Conservation (phyloP, 306 rosid species). For the Cyclanthera cordifolia region DNA sequence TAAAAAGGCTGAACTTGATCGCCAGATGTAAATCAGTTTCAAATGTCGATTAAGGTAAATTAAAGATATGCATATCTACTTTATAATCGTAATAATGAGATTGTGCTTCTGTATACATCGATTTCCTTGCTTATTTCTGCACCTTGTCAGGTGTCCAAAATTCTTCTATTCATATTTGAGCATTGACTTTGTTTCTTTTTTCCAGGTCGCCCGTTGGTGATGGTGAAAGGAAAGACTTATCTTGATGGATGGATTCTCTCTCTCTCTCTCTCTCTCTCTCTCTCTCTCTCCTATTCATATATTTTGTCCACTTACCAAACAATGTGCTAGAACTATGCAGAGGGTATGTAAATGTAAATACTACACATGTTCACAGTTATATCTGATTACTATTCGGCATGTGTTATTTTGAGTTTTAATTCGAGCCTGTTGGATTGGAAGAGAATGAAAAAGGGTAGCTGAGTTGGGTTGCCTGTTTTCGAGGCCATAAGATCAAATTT, state of each 20-base stretch:
- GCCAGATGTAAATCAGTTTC: conserved; percentile 32
- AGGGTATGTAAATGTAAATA: conserved; percentile 8
- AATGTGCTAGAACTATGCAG: too few relatives aligned
- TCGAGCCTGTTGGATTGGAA: background rate
- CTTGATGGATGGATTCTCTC: conserved; percentile 6
- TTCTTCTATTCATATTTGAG: too few relatives aligned
- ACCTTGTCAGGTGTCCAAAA: too few relatives aligned
- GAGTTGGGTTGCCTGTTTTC: background rate
- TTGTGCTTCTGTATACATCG: too few relatives aligned
- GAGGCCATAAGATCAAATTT: too few relatives aligned
- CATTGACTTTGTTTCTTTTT: background rate
- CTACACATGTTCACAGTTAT: background rate
- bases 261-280: background rate
- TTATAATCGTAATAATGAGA: background rate
- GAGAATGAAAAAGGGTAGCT: background rate
- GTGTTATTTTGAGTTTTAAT: too few relatives aligned
- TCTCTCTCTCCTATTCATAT: background rate
- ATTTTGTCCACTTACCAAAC: too few relatives aligned
- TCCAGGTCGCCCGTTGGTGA: conserved; percentile 19
- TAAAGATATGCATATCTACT: background rate
- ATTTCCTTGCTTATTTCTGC: too few relatives aligned
- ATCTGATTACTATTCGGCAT: background rate
- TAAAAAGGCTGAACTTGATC: conserved; percentile 30
- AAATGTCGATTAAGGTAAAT: conserved; percentile 23
- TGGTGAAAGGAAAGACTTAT: background rate